These are phyloP conservation scores for Lachnellula suecica DNA, from an alignment of 2,329 filamentous ascomycete genomes.

Conservation along the genomic window DNA sequence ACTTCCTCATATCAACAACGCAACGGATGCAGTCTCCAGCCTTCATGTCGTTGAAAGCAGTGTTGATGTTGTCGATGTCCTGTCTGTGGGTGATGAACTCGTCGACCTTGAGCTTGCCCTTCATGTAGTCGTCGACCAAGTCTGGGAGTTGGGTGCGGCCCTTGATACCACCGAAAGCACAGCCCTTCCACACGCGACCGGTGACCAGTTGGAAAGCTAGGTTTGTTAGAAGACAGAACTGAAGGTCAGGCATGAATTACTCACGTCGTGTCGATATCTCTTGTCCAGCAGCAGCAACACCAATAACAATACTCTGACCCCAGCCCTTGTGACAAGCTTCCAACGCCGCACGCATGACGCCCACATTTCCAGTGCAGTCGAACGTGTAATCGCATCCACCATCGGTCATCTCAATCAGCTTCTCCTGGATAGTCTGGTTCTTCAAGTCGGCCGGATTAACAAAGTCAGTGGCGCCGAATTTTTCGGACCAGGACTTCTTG, in stretches of 20 bases:
- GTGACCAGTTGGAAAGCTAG: conserved; percentile 97
- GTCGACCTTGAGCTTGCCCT: conserved; percentile 91
- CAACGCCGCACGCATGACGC: conserved; percentile 91
- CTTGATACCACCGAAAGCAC: conserved; percentile 97
- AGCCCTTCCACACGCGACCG: conserved; percentile 95
- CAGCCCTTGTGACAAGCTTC: conserved; percentile 99
- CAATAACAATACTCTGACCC: conserved; percentile 97
- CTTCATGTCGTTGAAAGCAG: conserved; percentile 92
- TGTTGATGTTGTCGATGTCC: conserved; percentile 79
- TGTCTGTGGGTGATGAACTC: conserved; percentile 99
- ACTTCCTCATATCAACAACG: conserved; percentile 66
- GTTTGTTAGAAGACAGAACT: conserved; percentile 6
- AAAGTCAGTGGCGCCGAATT: conserved; percentile 96
- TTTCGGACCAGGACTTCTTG: conserved; percentile 89
- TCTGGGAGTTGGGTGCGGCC: conserved; percentile 87
- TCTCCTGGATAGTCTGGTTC: conserved; percentile 81
- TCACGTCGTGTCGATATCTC: conserved; percentile 91
- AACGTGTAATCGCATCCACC: conserved; percentile 99
- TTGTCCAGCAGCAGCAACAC: conserved; percentile 92
- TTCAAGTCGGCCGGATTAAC: conserved; percentile 85
- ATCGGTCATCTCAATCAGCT: conserved; percentile 96
- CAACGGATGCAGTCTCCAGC: conserved; percentile 94
- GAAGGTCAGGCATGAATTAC: conserved; percentile 38
- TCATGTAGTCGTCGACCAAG: conserved; percentile 86
- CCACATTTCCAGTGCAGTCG: conserved; percentile 96